Base-by-base conservation (phyloP, 768 basidiomycete genomes). In the Crepidotus variabilis region DNA sequence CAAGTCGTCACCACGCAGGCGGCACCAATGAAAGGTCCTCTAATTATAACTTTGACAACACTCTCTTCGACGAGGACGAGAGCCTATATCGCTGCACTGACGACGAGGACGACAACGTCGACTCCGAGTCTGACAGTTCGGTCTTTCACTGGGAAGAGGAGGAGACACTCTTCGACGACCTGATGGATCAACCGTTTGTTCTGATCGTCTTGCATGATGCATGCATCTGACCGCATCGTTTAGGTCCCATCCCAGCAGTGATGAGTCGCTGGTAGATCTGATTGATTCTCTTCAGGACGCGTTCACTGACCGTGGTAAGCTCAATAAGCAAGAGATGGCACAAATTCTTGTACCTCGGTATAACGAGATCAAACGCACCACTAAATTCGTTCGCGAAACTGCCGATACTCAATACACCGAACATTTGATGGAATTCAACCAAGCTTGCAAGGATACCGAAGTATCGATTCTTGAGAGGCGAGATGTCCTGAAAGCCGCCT, bases 381-480 rank as follows among this genome's bases (percentile, higher is more conserved):
- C 76, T 69, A 63, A 68, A 51, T 50, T 64, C 60, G 62, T 81
- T 21, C 69, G 75, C 33, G 65, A 71, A 2, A 67, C 71, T 46
- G 71, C 77, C 34, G 80, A 81, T 62, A 56, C 61, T 11, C 59
- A 60, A 1, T 78, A 70, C 55, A 69, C 66, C 0, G 70, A 69
- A 52, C 85, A 81, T 6, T 65, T 87, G 34, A 66, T 81, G 10
- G 65, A 70, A 6, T 82, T 87, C 69, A 79, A 87, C 63, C 75
- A 77, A 16, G 80, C 76, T 20, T 79, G 83, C 66, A 82, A 81
- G 63, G 72, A 71, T 10, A 68, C 79, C 50, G 88, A 90, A 64
- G 62, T 65, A 0, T 63, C 75, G 16, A 69, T 71, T 14, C 70
- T 80, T 28, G 70, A 69, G 33, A 78, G 81, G 57, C 70, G 81